Conservation (phyloP, 1,139 yeast species). For the Geotrichum carabidarum region DNA sequence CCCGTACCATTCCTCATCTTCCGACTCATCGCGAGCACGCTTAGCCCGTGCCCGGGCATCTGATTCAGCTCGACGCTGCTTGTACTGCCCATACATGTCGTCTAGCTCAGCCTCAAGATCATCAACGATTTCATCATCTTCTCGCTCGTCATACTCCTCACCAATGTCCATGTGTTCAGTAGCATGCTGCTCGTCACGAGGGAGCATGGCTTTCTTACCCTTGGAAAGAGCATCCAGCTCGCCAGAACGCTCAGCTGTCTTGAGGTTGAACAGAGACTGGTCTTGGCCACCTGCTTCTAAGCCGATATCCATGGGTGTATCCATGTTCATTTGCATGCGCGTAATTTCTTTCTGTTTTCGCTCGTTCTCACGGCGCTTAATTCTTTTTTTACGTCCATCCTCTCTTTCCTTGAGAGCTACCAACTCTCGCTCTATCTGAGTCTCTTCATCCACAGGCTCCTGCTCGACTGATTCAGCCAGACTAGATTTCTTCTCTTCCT, state of each 20-base stretch:
- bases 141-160: slow-evolving; percentile 39
- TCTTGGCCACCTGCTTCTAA: slow-evolving; percentile 87
- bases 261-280: slow-evolving; percentile 76
- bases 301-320: slow-evolving; percentile 89
- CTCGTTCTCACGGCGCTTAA: slow-evolving; percentile 77
- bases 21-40: slow-evolving; percentile 71
- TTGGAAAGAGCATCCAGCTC: slow-evolving; percentile 63
- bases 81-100: slow-evolving; percentile 71
- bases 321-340: slow-evolving; percentile 95
- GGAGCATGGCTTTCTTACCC: slow-evolving; percentile 77
- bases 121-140: slow-evolving; percentile 58
- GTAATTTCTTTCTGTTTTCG: slow-evolving; percentile 78
- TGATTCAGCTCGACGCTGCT: slow-evolving; percentile 67
- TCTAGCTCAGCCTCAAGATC: slow-evolving; percentile 77
- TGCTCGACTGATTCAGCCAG: slow-evolving; percentile 41
- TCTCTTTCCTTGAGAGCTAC: slow-evolving; percentile 68
- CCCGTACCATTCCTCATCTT: slow-evolving; percentile 74
- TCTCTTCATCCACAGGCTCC: slow-evolving; percentile 78
- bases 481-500: slow-evolving; percentile 40
- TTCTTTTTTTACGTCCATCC: slow-evolving; percentile 64
- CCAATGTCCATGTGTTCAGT: slow-evolving; percentile 44
- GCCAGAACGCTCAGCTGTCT: slow-evolving; percentile 81
- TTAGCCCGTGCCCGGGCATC: slow-evolving; percentile 79
- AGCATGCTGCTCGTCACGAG: slow-evolving; percentile 44
- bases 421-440: slow-evolving; percentile 79